Percentiles rank a stretch among this genome's conserved stretches.
phyloP scores from a whole-genome alignment of 192 early-diverging fungal species.

The Dissophora ornata region DNA sequence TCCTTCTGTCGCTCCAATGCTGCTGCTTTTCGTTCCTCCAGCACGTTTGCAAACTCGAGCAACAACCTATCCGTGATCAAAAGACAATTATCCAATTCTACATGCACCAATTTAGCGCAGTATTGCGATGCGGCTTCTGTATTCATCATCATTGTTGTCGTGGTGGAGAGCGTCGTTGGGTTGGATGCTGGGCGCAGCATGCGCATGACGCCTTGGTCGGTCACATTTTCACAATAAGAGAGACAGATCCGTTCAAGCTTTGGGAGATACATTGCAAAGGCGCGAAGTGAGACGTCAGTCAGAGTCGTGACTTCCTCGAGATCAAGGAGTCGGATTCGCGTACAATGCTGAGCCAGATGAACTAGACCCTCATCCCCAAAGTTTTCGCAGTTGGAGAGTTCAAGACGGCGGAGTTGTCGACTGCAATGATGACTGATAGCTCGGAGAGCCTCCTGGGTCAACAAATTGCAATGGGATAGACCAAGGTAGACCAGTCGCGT shows the following conservation, averaged over 20 bases:
- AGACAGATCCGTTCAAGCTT: slow-evolving; percentile 43
- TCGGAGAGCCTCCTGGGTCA: slow-evolving; percentile 52
- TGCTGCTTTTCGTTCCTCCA: slow-evolving; percentile 42
- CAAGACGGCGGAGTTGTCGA: slow-evolving; percentile 57
- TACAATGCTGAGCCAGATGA: slow-evolving; percentile 41
- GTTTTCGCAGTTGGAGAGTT: slow-evolving; percentile 57
- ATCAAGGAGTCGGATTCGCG: slow-evolving; percentile 21
- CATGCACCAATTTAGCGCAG: slow-evolving; percentile 37
- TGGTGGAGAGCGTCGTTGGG: slow-evolving; percentile 40
- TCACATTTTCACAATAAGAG: slow-evolving; percentile 47
- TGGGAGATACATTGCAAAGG: slow-evolving; percentile 50
- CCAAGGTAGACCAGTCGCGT: slow-evolving; percentile 52
- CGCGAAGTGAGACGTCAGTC: slow-evolving; percentile 48
- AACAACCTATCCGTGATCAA: slow-evolving; percentile 58
- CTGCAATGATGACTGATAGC: slow-evolving; percentile 39
- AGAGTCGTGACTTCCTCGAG: slow-evolving; percentile 30
- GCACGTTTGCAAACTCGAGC: slow-evolving; percentile 56
- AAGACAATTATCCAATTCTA: slow-evolving; percentile 61
- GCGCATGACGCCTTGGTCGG: slow-evolving; percentile 41
- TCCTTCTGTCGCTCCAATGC: slow-evolving; percentile 18
- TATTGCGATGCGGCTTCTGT: slow-evolving; percentile 18
- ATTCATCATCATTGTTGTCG: slow-evolving; percentile 13
- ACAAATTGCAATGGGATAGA: slow-evolving; percentile 55
- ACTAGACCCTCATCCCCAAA: slow-evolving; percentile 57
- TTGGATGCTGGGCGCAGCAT: slow-evolving; percentile 37